Conservation (phyloP, 2,329 filamentous ascomycete species). For the Exophiala sp. region DNA sequence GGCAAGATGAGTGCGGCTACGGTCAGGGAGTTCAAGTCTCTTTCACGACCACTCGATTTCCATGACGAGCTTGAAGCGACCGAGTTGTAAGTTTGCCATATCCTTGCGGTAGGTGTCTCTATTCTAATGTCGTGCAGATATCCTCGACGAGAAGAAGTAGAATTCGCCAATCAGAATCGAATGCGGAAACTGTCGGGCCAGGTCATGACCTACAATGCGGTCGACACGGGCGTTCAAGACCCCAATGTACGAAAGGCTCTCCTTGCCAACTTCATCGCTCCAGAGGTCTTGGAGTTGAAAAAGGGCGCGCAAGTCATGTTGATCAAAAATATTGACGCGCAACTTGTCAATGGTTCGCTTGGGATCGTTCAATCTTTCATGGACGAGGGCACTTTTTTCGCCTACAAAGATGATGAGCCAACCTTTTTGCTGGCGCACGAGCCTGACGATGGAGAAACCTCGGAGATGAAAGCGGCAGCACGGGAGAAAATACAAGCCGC, state of each 20-base stretch:
- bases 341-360: constrained; percentile 86
- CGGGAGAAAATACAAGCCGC: constrained; percentile 53
- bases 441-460: constrained; percentile 44
- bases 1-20: constrained; percentile 73
- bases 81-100: constrained; percentile 56
- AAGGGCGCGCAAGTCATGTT: constrained; percentile 96
- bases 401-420: constrained; percentile 54
- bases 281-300: constrained; percentile 71
- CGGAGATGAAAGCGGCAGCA: constrained; percentile 37
- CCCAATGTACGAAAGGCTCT: constrained; percentile 66
- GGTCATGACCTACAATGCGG: constrained; percentile 61
- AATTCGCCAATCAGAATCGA: constrained; percentile 70
- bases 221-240: constrained; percentile 68
- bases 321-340: constrained; percentile 98
- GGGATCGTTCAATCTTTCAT: constrained; percentile 81
- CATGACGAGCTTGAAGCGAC: constrained; percentile 74
- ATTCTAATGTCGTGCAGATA: constrained; percentile 51
- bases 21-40: constrained; percentile 65
- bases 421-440: constrained; percentile 41
- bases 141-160: constrained; percentile 83
- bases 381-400: constrained; percentile 57
- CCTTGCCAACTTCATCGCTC: constrained; percentile 87
- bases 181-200: constrained; percentile 67
- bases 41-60: constrained; percentile 65
- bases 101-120: neutral